Evolutionary conservation across 495 filamentous ascomycete species (phyloP).

Genomic region (Jackrogersella minutella): DNA sequence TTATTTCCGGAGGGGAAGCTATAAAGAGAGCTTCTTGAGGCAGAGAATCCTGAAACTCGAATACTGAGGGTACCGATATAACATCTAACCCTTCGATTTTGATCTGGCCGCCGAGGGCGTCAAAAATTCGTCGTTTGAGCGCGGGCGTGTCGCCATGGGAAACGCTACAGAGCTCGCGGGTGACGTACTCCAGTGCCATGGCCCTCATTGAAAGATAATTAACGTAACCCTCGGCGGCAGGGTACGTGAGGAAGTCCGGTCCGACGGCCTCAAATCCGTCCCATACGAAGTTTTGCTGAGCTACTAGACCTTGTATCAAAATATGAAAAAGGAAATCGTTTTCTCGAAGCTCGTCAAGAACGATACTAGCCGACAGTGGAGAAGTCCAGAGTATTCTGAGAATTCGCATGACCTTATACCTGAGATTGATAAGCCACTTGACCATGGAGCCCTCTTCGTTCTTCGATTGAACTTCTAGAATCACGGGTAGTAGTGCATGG

Average conservation of each 20-base stretch:
- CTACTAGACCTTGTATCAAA: conserved; percentile 68
- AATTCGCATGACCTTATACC: conserved; percentile 77
- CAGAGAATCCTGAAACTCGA: conserved; percentile 93
- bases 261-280: conserved; percentile 60
- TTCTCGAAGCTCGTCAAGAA: conserved; percentile 77
- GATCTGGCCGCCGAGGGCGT: conserved; percentile 79
- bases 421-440: conserved; percentile 76
- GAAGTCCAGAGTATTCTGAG: conserved; percentile 84
- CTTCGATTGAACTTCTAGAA: conserved; percentile 67
- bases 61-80: conserved; percentile 73
- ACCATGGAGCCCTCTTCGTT: conserved; percentile 66
- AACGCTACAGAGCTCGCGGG: conserved; percentile 82
- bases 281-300: conserved; percentile 72
- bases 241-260: conserved; percentile 69
- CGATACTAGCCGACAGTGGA: conserved; percentile 75
- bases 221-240: conserved; percentile 69
- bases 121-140: conserved; percentile 77
- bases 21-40: conserved; percentile 68
- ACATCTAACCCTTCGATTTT: conserved; percentile 66
- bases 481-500: conserved; percentile 75
- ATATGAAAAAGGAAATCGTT: conserved; percentile 77
- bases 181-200: conserved; percentile 80
- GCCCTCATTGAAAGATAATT: conserved; percentile 79
- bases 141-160: conserved; percentile 73
- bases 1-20: conserved; percentile 57